Conservation (phyloP, 2,329 filamentous ascomycete species). For the Xenosphaeropsis pyriputrescens region DNA sequence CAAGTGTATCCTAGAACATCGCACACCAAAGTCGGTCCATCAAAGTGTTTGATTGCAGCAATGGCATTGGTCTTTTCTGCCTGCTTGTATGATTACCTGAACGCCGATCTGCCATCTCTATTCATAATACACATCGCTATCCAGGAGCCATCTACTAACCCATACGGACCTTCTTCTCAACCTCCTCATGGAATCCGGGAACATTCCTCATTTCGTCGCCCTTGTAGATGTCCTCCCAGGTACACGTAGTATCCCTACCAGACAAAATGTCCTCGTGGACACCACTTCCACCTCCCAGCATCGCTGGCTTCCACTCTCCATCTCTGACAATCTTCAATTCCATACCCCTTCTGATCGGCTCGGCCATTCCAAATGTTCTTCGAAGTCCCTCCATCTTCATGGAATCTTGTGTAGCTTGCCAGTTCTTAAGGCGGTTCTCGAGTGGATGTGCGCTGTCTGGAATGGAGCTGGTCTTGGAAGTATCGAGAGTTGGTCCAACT, state of each 20-base stretch:
- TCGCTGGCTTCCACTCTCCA: conserved; percentile 66
- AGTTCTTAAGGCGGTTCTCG: conserved; percentile 75
- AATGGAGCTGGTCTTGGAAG: conserved; percentile 23
- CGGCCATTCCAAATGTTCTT: conserved; percentile 79
- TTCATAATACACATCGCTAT: no score
- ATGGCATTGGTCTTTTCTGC: no score
- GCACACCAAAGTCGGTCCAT: no score
- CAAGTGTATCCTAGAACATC: no score
- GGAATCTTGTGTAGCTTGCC: conserved; percentile 78
- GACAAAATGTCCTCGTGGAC: conserved; percentile 83
- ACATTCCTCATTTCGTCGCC: conserved; percentile 60
- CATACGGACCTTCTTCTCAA: conserved; percentile 87
- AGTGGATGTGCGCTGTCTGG: conserved; percentile 54
- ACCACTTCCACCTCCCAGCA: conserved; percentile 40
- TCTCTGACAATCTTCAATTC: conserved; percentile 78
- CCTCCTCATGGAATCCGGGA: conserved; percentile 75
- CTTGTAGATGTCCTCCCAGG: conserved; percentile 88
- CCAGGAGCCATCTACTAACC: conserved; percentile 5
- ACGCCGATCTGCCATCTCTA: no score
- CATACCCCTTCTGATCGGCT: conserved; percentile 87
- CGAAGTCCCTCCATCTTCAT: conserved; percentile 82
- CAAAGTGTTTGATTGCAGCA: no score
- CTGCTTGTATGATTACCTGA: no score
- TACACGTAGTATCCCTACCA: conserved; percentile 62
- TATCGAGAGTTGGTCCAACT: conserved; percentile 45